Conservation (phyloP, 768 basidiomycete species). For the Suillus subaureus region DNA sequence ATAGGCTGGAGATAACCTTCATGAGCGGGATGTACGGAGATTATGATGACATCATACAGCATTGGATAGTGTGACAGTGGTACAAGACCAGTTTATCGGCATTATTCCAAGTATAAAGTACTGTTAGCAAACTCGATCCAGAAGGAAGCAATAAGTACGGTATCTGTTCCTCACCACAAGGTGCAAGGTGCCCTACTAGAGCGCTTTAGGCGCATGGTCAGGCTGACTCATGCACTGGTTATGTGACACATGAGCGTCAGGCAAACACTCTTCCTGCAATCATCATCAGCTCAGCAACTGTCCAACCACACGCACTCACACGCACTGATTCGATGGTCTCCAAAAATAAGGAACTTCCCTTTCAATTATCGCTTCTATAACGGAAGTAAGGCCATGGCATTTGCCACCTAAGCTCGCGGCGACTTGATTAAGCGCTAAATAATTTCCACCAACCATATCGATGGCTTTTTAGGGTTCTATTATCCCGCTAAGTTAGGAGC, state of each 20-base stretch:
- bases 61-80: too few species aligned
- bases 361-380: not conserved
- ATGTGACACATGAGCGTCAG: not conserved
- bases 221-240: not conserved
- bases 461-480: not conserved
- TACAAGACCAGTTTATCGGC: not conserved
- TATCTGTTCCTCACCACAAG: not conserved
- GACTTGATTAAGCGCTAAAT: not conserved
- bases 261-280: not conserved
- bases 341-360: not conserved
- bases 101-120: not conserved
- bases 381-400: not conserved
- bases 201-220: not conserved
- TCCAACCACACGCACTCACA: not conserved
- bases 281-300: too few species aligned
- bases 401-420: not conserved
- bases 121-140: not conserved
- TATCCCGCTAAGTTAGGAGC: not conserved
- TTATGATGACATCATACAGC: not conserved
- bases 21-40: conserved; percentile 1
- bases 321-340: too few species aligned
- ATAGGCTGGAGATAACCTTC: not conserved
- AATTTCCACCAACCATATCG: too few species aligned
- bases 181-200: not conserved
- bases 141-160: not conserved